Conservation (phyloP, 192 early-diverging fungal species). For the Podila verticillata region DNA sequence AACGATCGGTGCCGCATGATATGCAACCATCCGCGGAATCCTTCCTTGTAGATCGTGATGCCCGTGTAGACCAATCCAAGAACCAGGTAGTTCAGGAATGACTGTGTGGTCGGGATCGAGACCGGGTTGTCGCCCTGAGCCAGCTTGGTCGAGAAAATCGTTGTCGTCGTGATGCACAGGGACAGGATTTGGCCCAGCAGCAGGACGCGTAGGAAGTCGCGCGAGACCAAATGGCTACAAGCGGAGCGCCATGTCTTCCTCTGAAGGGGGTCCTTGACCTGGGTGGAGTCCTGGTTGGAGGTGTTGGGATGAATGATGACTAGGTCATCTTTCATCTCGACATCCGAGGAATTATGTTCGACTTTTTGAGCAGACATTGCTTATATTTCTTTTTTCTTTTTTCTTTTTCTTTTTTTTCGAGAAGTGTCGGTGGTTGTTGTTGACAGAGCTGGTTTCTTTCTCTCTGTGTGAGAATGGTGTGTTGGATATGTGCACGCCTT, state of each 20-base stretch:
- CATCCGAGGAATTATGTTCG: background rate
- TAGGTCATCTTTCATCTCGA: background rate
- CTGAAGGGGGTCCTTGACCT: background rate
- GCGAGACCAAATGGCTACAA: conserved; percentile 9
- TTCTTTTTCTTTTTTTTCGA: background rate
- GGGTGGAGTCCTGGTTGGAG: background rate
- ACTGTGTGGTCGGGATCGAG: conserved; percentile 76
- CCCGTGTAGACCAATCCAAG: conserved; percentile 67
- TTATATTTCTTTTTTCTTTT: background rate
- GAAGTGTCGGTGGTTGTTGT: background rate
- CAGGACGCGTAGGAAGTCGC: conserved; percentile 55
- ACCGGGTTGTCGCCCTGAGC: conserved; percentile 55
- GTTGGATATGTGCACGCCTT: conserved; percentile 19
- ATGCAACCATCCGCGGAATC: conserved; percentile 56
- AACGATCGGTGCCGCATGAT: conserved; percentile 53
- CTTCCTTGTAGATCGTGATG: conserved; percentile 60
- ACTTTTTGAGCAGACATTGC: background rate
- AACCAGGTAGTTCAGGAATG: conserved; percentile 74
- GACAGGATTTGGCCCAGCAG: conserved; percentile 75
- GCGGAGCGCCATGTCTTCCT: conserved; percentile 1
- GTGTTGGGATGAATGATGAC: background rate
- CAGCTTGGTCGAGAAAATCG: conserved; percentile 71
- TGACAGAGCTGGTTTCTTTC: background rate
- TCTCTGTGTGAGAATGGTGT: background rate
- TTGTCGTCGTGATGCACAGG: conserved; percentile 80